Conservation (phyloP, 73 alveolate species). For the Tetrahymena borealis region DNA sequence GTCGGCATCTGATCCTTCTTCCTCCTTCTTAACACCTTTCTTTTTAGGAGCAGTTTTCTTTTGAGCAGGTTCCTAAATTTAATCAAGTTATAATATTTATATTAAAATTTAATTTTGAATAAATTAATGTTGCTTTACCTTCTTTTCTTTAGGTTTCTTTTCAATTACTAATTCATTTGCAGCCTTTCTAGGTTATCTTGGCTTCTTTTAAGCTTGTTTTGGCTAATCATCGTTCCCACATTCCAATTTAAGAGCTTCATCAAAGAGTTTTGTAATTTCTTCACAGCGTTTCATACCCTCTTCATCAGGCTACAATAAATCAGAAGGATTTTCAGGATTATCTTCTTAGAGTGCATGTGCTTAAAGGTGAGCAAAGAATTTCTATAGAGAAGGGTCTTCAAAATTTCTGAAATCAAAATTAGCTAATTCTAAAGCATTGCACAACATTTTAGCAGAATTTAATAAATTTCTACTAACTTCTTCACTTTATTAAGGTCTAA, state of each 20-base stretch:
- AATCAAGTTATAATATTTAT: neutral
- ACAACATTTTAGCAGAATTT: constrained; percentile 64
- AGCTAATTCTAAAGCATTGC: constrained; percentile 56
- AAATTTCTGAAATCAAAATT: constrained; percentile 74
- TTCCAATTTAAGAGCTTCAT: constrained; percentile 40
- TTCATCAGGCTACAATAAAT: constrained; percentile 69
- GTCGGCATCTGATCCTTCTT: neutral
- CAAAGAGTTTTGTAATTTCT: constrained; percentile 57
- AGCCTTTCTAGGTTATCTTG: constrained; percentile 25
- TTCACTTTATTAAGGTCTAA: constrained; percentile 36
- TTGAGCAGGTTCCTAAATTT: neutral
- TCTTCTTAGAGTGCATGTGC: constrained; percentile 78
- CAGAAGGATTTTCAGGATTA: constrained; percentile 60
- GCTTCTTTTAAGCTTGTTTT: constrained; percentile 27
- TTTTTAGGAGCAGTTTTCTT: neutral
- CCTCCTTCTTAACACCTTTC: neutral
- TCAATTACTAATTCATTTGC: constrained; percentile 33
- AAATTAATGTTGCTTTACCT: neutral
- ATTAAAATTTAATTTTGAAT: neutral
- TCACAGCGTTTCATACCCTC: constrained; percentile 70
- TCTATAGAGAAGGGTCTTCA: constrained; percentile 69
- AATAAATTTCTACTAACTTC: constrained; percentile 41
- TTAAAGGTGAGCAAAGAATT: constrained; percentile 69
- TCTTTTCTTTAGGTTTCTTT: constrained; percentile 38
- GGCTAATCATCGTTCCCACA: constrained; percentile 2